These are phyloP conservation scores for Cutaneotrichosporon sp. DNA, from an alignment of 1,284 basidiomycete genomes.

Conservation along the genomic window DNA sequence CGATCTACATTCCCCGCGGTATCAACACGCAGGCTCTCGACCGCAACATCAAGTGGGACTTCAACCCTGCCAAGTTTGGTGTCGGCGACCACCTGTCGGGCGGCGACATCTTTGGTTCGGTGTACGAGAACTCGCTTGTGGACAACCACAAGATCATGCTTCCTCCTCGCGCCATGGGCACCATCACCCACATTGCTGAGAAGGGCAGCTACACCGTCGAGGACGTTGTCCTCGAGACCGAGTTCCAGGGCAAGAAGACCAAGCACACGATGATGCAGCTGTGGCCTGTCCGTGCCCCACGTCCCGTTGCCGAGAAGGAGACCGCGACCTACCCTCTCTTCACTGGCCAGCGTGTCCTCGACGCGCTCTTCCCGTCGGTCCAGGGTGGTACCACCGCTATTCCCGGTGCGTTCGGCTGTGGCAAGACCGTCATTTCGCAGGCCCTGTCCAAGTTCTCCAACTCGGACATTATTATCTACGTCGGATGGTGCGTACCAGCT, in stretches of 20 bases:
- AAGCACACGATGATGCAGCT: slow-evolving; percentile 95
- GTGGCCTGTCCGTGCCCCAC: slow-evolving; percentile 97
- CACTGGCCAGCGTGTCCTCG: slow-evolving; percentile 95
- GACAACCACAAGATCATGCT: slow-evolving; percentile 98
- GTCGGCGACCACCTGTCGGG: slow-evolving; percentile 95
- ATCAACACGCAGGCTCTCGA: slow-evolving; percentile 97
- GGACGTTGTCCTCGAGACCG: slow-evolving; percentile 95
- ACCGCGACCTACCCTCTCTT: slow-evolving; percentile 88
- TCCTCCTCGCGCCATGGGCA: slow-evolving; percentile 86
- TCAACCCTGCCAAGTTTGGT: slow-evolving; percentile 77
- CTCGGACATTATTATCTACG: slow-evolving; percentile 99
- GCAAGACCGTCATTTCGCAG: slow-evolving; percentile 93
- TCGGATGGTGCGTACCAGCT: slow-evolving; percentile 85
- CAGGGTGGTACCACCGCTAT: slow-evolving; percentile 99
- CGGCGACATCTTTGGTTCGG: slow-evolving; percentile 90
- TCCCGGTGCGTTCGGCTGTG: slow-evolving; percentile 97
- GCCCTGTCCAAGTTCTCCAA: slow-evolving; percentile 99
- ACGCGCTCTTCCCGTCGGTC: slow-evolving; percentile 97
- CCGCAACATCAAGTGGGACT: slow-evolving; percentile 89
- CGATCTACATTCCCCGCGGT: slow-evolving; percentile 96
- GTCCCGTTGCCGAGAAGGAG: slow-evolving; percentile 90
- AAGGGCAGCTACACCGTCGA: slow-evolving; percentile 91
- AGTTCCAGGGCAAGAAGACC: slow-evolving; percentile 92
- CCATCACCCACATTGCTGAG: slow-evolving; percentile 88
- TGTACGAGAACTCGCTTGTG: slow-evolving; percentile 96